Percentiles rank a stretch among this genome's conserved stretches.
Evolutionary conservation across 495 filamentous ascomycete species (phyloP).

Genomic region (Penicillium macrosclerotiorum): DNA sequence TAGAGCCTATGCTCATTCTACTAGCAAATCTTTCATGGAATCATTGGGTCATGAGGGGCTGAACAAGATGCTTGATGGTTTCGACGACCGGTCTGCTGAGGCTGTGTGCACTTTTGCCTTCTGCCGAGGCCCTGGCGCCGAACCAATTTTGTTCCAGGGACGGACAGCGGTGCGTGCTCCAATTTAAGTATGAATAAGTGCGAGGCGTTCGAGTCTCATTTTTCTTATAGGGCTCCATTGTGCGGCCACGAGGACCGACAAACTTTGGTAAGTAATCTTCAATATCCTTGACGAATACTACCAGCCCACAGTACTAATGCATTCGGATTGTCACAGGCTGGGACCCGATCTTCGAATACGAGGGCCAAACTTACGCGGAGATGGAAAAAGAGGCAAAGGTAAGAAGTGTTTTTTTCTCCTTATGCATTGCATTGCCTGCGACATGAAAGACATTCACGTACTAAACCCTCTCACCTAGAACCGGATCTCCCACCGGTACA

Average conservation of each 20-base stretch:
- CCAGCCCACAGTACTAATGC: too few species aligned
- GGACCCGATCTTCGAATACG: constrained; percentile 95
- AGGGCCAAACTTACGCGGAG: constrained; percentile 93
- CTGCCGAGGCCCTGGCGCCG: constrained; percentile 77
- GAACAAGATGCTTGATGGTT: constrained; percentile 87
- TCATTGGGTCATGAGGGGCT: constrained; percentile 77
- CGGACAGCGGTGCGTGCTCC: constrained; percentile 59
- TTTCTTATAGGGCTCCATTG: constrained; percentile 41
- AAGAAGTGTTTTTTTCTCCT: constrained; percentile 4
- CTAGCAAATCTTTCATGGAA: constrained; percentile 89
- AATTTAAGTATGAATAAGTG: too few species aligned
- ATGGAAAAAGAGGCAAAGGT: constrained; percentile 87
- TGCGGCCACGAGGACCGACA: constrained; percentile 57
- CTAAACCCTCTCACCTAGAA: constrained; percentile 52
- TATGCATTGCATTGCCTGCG: not conserved
- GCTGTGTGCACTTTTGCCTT: constrained; percentile 97
- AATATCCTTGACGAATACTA: not conserved
- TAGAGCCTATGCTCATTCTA: not conserved
- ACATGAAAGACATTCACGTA: too few species aligned
- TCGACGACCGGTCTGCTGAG: constrained; percentile 84
- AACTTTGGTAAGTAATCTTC: constrained; percentile 69
- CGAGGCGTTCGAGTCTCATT: constrained; percentile 2
- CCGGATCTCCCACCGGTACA: constrained; percentile 82
- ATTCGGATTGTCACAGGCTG: too few species aligned
- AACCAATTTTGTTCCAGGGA: constrained; percentile 89